Percentiles rank a stretch among this genome's conserved stretches.
These are phyloP conservation scores for Fusarium coicis DNA, from an alignment of 2,329 filamentous ascomycete genomes.

Conservation along the genomic window DNA sequence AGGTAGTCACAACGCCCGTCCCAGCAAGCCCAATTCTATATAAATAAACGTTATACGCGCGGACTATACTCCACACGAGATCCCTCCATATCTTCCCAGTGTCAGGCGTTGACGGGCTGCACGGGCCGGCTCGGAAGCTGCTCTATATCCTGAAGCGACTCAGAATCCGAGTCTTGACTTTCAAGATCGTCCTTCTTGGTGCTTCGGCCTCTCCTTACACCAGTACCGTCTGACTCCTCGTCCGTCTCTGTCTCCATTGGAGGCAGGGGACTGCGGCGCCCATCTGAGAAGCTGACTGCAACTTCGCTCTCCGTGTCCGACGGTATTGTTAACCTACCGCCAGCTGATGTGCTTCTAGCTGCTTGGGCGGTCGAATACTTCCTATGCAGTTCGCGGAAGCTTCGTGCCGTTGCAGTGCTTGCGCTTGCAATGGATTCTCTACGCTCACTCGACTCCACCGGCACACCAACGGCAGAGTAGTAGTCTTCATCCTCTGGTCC, in stretches of 20 bases:
- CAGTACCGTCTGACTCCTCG: constrained; percentile 38
- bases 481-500: constrained; percentile 61
- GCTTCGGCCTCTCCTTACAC: constrained; percentile 30
- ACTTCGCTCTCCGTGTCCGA: constrained; percentile 70
- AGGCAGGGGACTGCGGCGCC: constrained; percentile 65
- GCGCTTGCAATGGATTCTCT: constrained; percentile 72
- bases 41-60: constrained; percentile 45
- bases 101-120: constrained; percentile 50
- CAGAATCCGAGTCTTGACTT: constrained; percentile 44
- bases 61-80: constrained; percentile 31
- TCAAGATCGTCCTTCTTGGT: constrained; percentile 45
- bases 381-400: constrained; percentile 70
- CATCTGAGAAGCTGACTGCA: constrained; percentile 69
- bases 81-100: constrained; percentile 5
- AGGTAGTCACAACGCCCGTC: constrained; percentile 16
- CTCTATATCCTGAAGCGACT: constrained; percentile 45
- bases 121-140: constrained; percentile 45
- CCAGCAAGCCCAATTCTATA: constrained; percentile 15
- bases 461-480: constrained; percentile 60
- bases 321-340: constrained; percentile 57
- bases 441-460: constrained; percentile 59
- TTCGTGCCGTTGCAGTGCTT: constrained; percentile 74
- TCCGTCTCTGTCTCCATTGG: constrained; percentile 58
- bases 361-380: constrained; percentile 67
- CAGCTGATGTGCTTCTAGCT: constrained; percentile 54